Evolutionary conservation across 352 stramenopile species (phyloP).

Genomic region (Pythium guiyangense): DNA sequence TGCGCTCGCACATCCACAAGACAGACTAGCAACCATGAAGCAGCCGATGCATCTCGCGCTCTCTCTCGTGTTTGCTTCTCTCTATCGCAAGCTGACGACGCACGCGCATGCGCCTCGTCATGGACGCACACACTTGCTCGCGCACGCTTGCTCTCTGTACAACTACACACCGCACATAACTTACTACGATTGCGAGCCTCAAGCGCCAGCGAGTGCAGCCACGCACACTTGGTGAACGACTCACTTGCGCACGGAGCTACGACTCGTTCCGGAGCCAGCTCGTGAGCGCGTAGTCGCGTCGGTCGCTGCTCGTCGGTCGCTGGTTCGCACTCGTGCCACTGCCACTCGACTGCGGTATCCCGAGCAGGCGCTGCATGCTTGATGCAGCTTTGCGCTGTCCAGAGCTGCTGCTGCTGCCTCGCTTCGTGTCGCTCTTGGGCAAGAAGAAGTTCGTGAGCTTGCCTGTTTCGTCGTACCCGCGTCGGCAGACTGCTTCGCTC

Average conservation of each 20-base stretch:
- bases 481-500: slow-evolving; percentile 34
- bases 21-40: not conserved
- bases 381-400: slow-evolving; percentile 35
- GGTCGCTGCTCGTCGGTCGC: slow-evolving; percentile 20
- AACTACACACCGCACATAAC: too few species aligned
- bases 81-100: not conserved
- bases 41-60: not conserved
- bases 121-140: not conserved
- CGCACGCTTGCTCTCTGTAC: not conserved
- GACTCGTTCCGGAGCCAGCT: slow-evolving; percentile 57
- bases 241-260: not conserved
- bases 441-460: slow-evolving; percentile 78
- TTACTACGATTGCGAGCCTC: too few species aligned
- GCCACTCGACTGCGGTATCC: slow-evolving; percentile 20
- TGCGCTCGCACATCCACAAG: not conserved
- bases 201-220: too few species aligned
- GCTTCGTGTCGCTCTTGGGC: slow-evolving; percentile 37
- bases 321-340: slow-evolving; percentile 15
- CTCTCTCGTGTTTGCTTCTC: not conserved
- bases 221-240: too few species aligned
- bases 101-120: too few species aligned
- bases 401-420: slow-evolving; percentile 4
- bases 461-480: slow-evolving; percentile 71
- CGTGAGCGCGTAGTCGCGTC: slow-evolving; percentile 54
- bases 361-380: slow-evolving; percentile 51